phyloP scores from a whole-genome alignment of 2,329 filamentous ascomycete species.

The Catunica adiposa region DNA sequence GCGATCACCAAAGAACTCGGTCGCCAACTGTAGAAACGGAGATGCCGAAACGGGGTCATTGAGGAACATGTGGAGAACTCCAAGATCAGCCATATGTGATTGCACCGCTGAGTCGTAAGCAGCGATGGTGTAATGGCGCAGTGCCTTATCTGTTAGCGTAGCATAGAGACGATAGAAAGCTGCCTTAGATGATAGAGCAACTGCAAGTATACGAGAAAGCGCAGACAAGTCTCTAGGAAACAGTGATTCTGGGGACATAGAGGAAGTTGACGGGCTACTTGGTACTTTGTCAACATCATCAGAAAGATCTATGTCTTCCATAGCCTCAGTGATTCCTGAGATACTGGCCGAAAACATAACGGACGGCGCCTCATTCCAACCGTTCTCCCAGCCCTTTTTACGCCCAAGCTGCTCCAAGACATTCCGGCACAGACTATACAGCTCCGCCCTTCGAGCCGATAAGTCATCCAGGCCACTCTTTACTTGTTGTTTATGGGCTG shows the following conservation, averaged over 20 bases:
- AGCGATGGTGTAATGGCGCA: slow-evolving; percentile 68
- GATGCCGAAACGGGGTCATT: slow-evolving; percentile 59
- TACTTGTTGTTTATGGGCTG: slow-evolving; percentile 29
- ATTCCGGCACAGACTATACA: slow-evolving; percentile 64
- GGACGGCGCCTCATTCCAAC: slow-evolving; percentile 48
- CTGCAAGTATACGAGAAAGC: slow-evolving; percentile 38
- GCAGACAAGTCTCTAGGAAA: slow-evolving; percentile 8
- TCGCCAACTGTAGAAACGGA: slow-evolving; percentile 60
- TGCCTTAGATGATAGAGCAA: slow-evolving; percentile 42
- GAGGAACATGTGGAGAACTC: slow-evolving; percentile 62
- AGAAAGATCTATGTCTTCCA: slow-evolving; percentile 43
- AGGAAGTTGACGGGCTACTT: background rate
- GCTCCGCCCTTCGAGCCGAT: slow-evolving; percentile 64
- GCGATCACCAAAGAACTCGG: slow-evolving; percentile 60
- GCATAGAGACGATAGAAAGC: slow-evolving; percentile 54
- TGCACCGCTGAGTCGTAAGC: slow-evolving; percentile 64
- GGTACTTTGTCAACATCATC: slow-evolving; percentile 22
- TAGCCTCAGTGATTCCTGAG: slow-evolving; percentile 27
- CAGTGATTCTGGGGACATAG: background rate
- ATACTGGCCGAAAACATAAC: slow-evolving; percentile 27
- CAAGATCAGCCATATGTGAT: slow-evolving; percentile 66
- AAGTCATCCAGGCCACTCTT: slow-evolving; percentile 62
- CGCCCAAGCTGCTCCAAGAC: slow-evolving; percentile 60
- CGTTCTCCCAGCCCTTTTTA: slow-evolving; percentile 57
- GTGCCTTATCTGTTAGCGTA: slow-evolving; percentile 65